Evolutionary conservation across 225 moss, liverwort and hornwort genomes (phyloP).

Genomic region (Marchantia polymorpha): DNA sequence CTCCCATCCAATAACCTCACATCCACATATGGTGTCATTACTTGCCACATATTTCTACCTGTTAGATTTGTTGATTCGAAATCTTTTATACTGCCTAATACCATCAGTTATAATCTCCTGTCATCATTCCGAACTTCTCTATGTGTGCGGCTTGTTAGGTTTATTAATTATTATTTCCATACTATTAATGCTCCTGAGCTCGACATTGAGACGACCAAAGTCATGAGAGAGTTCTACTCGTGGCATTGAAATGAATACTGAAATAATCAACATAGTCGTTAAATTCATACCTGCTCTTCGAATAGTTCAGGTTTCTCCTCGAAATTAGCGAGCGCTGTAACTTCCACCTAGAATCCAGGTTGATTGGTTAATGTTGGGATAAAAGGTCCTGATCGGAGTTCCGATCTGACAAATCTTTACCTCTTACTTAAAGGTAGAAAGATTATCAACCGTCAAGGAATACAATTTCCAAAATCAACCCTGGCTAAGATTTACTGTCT

Average conservation of each 20-base stretch:
- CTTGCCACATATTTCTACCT: background rate
- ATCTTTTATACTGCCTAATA: background rate
- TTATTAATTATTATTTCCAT: background rate
- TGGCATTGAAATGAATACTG: background rate
- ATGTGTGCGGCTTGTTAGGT: background rate
- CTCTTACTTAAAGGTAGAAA: too few species aligned
- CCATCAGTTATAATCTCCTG: background rate
- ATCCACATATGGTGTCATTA: background rate
- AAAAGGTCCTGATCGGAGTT: background rate
- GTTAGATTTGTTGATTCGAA: too few species aligned
- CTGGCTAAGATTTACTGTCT: too few species aligned
- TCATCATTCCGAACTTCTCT: too few species aligned
- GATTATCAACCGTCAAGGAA: too few species aligned
- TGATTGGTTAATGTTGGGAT: background rate
- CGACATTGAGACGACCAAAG: background rate
- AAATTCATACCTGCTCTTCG: slow-evolving; percentile 38
- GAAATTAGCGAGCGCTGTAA: slow-evolving; percentile 77
- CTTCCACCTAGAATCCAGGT: slow-evolving; percentile 43
- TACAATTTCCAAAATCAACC: too few species aligned
- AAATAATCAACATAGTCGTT: background rate
- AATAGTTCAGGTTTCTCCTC: slow-evolving; percentile 91
- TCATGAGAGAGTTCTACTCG: background rate
- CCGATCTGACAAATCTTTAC: background rate
- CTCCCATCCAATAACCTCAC: background rate
- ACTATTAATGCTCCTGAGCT: background rate